A percentile compares a stretch with the other conserved stretches of the same genome.
Evolutionary conservation across 2,329 filamentous ascomycete species (phyloP).

Genomic region (Tetracladium maxilliforme): DNA sequence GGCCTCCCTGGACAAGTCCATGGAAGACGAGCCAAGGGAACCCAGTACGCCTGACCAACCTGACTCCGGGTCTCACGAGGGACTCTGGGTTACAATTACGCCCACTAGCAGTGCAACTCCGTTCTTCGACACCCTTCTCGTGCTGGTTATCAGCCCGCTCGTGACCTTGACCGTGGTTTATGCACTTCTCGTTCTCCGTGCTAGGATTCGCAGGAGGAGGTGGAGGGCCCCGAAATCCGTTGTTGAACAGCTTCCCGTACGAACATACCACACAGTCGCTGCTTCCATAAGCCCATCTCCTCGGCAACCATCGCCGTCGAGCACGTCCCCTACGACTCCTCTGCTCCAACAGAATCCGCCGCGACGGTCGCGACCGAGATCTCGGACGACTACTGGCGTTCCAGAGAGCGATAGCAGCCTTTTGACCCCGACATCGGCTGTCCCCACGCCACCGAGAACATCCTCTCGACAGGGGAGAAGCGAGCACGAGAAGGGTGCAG

Average conservation of each 20-base stretch:
- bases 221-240: slow-evolving; percentile 98
- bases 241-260: slow-evolving; percentile 84
- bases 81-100: slow-evolving; percentile 91
- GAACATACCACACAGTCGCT: slow-evolving; percentile 81
- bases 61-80: slow-evolving; percentile 44
- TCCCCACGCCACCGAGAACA: too few relatives aligned
- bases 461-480: slow-evolving; percentile 5
- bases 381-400: slow-evolving; percentile 48
- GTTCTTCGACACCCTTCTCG: slow-evolving; percentile 92
- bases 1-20: not conserved
- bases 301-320: slow-evolving; percentile 46
- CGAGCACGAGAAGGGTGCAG: slow-evolving; percentile 31
- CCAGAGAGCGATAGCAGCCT: too few relatives aligned
- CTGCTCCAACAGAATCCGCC: slow-evolving; percentile 51
- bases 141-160: slow-evolving; percentile 87
- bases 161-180: slow-evolving; percentile 91
- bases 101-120: slow-evolving; percentile 81
- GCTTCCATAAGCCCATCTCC: slow-evolving; percentile 41
- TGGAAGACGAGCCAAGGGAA: slow-evolving; percentile 5
- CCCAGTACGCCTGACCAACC: too few relatives aligned
- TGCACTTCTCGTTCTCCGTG: slow-evolving; percentile 70
- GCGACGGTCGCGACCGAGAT: slow-evolving; percentile 42
- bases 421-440: too few relatives aligned
- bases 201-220: slow-evolving; percentile 72
- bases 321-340: slow-evolving; percentile 63